Evolutionary conservation across 2,329 filamentous ascomycete genomes (phyloP), one percentile per base, ranked within the genome.

Genomic region (Nemania abortiva): DNA sequence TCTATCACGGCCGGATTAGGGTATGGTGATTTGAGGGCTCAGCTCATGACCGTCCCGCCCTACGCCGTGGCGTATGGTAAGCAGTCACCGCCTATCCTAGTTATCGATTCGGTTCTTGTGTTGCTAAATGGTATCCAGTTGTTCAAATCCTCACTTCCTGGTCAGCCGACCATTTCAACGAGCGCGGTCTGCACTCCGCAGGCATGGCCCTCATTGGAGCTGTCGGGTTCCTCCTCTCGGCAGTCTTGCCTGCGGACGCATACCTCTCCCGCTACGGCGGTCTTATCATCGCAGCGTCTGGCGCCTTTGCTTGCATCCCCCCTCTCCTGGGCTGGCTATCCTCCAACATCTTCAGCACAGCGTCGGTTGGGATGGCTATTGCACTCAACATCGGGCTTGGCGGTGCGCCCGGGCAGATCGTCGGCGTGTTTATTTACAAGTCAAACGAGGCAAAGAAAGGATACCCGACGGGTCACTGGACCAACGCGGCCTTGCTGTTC

Each of bases 391-490:
- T 93, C 15, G 89, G 88, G 1, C 84, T 91, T 27, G 85, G 85
- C 57, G 90, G 89, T 0, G 90, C 90, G 0, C 85, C 90, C 0
- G 91, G 91, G 0, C 91, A 93, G 77, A 92, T 93, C 54, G 86
- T 88, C 0, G 91, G 90, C 0, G 89, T 92, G 0, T 93, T 90
- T 89, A 92, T 92, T 68, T 93, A 92, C 79, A 90, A 90, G 75
- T 82, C 86, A 0, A 80, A 87, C 24, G 89, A 93, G 77, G 86
- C 84, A 20, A 78, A 81, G 27, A 79, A 73, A 18, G 91, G 91
- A 0, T 93, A 91, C 76, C 90, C 90, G 0, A 92, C 90, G 0
- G 91, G 91, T 0, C 90, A 93, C 76, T 82, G 85, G 3, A 82
- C 80, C 0, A 88, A 87, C 0, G 86, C 87, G 63, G 74, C 88